Evolutionary conservation across 345 rosid species (phyloP), one percentile per base, ranked within the genome.

Genomic region (Laguncularia racemosa): DNA sequence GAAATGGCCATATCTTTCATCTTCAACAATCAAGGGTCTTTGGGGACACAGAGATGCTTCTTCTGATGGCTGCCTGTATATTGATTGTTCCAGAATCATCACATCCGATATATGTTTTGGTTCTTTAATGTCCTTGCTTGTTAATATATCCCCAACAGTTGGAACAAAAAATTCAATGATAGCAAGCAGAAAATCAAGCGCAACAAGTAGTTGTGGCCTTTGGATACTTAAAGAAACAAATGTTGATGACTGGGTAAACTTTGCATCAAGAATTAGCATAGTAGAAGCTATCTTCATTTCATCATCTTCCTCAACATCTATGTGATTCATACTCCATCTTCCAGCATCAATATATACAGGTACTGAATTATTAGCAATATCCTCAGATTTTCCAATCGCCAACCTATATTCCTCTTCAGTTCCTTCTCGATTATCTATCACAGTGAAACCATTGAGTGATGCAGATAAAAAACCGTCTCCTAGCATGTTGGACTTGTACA

Each of bases 111-210:
- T 68, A 56, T 66, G 71, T 19, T 75, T 67, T 17, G 77, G 63
- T 58, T 76, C 73, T 55, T 78, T 79, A 65, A 70, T 83, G 52
- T 84, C 96, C 67, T 85, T 95, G 71, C 75, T 74, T 58, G 91
- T 76, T 66, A 83, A 81, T 68, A 78, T 71, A 75, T 69, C 62
- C 50, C 91, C 85, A 51, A 93, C 76, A 45, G 87, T 67, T 17
- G 97, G 99, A 69, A 84, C 85, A 73, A 93, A 93, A 73, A 93
- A 93, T 75, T 93, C 97, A 61, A 79, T 84, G 56, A 93, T 83
- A 16, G 95, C 95, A 61, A 89, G 77, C 63, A 93, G 81, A 80
- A 93, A 93, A 81, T 93, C 99, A 68, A 93, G 86, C 46, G 96
- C 95, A 67, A 93, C 97, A 62, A 93, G 91, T 61, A 93, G 73